phyloP scores from a whole-genome alignment of 768 basidiomycete genomes.

The Postia placenta region DNA sequence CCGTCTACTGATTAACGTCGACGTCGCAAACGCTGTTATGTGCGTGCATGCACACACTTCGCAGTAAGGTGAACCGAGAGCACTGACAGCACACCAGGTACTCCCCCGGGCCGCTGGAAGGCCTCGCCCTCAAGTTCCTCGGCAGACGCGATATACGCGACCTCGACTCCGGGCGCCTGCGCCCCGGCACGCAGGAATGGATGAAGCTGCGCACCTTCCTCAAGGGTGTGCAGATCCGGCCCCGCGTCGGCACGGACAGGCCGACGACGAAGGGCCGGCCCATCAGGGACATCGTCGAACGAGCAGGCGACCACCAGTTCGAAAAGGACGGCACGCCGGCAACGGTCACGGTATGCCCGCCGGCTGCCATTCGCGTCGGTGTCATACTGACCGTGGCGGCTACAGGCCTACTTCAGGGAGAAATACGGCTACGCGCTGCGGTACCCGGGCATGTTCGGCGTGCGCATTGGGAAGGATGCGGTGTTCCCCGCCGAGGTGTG shows the following conservation, averaged over 20 bases:
- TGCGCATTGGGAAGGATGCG: conserved; percentile 8
- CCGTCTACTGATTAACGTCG: conserved; percentile 13
- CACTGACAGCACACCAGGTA: no score
- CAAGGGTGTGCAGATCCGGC: conserved; percentile 19
- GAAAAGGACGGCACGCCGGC: conserved; percentile 37
- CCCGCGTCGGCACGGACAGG: conserved; percentile 6
- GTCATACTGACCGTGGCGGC: neutral
- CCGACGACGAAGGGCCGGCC: conserved; percentile 23
- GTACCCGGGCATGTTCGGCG: conserved; percentile 7
- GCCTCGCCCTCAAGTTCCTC: conserved; percentile 3
- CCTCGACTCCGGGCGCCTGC: conserved; percentile 1
- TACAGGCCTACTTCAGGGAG: conserved; percentile 26
- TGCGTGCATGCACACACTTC: no score
- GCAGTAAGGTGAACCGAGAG: no score
- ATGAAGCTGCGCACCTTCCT: conserved; percentile 21
- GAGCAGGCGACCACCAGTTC: conserved; percentile 36
- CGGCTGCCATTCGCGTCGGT: neutral
- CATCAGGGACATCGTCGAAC: conserved; percentile 29
- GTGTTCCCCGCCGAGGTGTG: conserved; percentile 48
- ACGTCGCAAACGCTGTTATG: conserved; percentile 12
- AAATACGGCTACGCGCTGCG: conserved; percentile 8
- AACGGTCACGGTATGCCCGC: conserved; percentile 8
- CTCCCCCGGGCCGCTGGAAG: conserved; percentile 3
- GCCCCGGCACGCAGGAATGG: neutral
- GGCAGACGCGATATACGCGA: conserved; percentile 3